phyloP scores from a whole-genome alignment of 768 basidiomycete species.

The Naganishia vishniacii region DNA sequence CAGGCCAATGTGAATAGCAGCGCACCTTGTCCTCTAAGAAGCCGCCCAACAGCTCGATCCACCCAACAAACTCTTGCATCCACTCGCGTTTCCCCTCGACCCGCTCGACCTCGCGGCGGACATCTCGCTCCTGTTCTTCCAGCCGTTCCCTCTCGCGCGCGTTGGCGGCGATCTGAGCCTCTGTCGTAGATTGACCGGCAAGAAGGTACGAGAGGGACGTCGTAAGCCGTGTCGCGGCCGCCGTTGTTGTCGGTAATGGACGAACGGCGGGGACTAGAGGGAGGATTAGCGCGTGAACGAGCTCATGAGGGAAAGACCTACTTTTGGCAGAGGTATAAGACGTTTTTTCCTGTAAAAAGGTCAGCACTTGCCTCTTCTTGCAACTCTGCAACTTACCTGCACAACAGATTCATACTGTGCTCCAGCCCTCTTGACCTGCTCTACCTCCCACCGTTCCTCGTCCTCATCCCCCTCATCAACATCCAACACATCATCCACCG shows the following conservation, averaged over 20 bases:
- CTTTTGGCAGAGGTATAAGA: conserved; percentile 48
- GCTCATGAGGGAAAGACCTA: conserved; percentile 29
- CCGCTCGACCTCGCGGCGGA: conserved; percentile 48
- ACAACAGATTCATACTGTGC: background rate
- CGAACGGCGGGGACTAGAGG: conserved; percentile 47
- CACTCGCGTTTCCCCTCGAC: conserved; percentile 51
- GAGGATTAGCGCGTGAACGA: background rate
- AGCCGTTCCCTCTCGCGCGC: conserved; percentile 43
- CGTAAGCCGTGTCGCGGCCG: conserved; percentile 47
- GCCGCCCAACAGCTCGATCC: conserved; percentile 50
- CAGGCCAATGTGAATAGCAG: background rate
- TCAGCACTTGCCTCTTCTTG: background rate
- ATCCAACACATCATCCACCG: conserved; percentile 50
- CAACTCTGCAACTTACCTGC: background rate
- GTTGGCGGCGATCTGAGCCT: conserved; percentile 39
- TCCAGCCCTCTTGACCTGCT: conserved; percentile 49
- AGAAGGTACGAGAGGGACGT: conserved; percentile 42
- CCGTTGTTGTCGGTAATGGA: conserved; percentile 47
- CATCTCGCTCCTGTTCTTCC: conserved; percentile 49
- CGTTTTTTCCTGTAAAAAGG: conserved; percentile 28
- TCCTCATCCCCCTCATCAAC: conserved; percentile 50
- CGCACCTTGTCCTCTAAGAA: conserved; percentile 53
- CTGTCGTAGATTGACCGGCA: conserved; percentile 36
- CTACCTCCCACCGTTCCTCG: conserved; percentile 48
- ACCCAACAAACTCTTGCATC: conserved; percentile 50